Conservation (phyloP, 306 rosid genomes). For the Cicer arietinum region DNA sequence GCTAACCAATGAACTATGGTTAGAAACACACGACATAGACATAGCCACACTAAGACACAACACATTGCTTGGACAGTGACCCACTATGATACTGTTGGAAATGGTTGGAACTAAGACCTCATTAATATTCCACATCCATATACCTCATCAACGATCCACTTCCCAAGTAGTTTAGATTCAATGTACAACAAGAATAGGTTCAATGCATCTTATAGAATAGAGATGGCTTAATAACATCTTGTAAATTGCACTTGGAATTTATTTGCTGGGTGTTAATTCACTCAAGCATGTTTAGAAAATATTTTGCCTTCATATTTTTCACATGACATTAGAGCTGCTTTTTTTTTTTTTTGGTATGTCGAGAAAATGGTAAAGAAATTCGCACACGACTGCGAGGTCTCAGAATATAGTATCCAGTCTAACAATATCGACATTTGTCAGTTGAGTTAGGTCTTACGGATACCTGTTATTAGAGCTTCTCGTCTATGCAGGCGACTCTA, state of each 20-base stretch:
- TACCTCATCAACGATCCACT: no score
- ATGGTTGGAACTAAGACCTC: background rate
- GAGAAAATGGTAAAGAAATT: no score
- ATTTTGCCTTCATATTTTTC: background rate
- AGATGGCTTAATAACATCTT: background rate
- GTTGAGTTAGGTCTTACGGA: no score
- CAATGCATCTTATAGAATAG: background rate
- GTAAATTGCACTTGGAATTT: background rate
- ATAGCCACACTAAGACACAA: background rate
- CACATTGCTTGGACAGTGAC: no score
- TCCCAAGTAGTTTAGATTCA: background rate
- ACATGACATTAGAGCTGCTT: background rate
- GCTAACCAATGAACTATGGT: background rate
- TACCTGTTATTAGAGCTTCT: no score
- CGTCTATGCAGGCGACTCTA: background rate
- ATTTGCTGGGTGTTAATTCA: background rate
- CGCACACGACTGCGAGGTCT: no score
- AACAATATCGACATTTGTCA: no score
- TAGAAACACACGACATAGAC: constrained; percentile 3
- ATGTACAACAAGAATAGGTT: background rate
- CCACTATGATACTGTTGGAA: no score
- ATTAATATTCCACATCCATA: background rate
- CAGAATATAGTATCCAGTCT: no score
- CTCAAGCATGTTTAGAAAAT: background rate
- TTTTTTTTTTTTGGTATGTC: background rate